Conservation (phyloP, 2,329 filamentous ascomycete genomes). For the Pseudogymnoascus sp. region DNA sequence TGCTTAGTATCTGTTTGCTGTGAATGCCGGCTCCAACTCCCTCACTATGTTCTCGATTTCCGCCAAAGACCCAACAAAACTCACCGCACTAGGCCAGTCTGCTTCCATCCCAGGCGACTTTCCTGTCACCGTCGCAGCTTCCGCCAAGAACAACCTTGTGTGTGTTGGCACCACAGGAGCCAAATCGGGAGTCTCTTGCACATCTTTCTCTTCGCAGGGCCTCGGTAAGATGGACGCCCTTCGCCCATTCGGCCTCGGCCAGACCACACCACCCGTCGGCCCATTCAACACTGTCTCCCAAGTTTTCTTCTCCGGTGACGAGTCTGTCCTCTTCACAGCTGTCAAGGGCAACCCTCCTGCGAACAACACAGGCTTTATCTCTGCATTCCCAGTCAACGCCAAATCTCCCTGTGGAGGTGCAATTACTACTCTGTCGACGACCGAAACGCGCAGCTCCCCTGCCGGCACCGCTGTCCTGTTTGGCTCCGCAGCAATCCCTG, state of each 20-base stretch:
- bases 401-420: not conserved
- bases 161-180: conserved; percentile 44
- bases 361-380: conserved; percentile 53
- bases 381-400: conserved; percentile 40
- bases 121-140: conserved; percentile 36
- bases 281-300: conserved; percentile 56
- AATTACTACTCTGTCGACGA: conserved; percentile 18
- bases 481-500: conserved; percentile 44
- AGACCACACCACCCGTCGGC: conserved; percentile 52
- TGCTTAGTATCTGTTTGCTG: conserved; percentile 46
- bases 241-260: conserved; percentile 43
- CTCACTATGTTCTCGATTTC: conserved; percentile 45
- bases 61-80: conserved; percentile 36
- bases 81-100: conserved; percentile 40
- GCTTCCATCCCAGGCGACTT: conserved; percentile 44
- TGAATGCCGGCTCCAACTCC: conserved; percentile 49
- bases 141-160: conserved; percentile 23
- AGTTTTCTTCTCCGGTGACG: conserved; percentile 52
- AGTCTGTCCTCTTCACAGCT: conserved; percentile 45
- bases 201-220: conserved; percentile 16
- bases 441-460: conserved; percentile 39
- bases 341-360: conserved; percentile 53
- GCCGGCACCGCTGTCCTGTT: conserved; percentile 53
- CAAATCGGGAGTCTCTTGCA: conserved; percentile 41
- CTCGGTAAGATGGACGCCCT: conserved; percentile 23